Conservation (phyloP, 1,284 basidiomycete genomes). For the Xanthoconium separans region DNA sequence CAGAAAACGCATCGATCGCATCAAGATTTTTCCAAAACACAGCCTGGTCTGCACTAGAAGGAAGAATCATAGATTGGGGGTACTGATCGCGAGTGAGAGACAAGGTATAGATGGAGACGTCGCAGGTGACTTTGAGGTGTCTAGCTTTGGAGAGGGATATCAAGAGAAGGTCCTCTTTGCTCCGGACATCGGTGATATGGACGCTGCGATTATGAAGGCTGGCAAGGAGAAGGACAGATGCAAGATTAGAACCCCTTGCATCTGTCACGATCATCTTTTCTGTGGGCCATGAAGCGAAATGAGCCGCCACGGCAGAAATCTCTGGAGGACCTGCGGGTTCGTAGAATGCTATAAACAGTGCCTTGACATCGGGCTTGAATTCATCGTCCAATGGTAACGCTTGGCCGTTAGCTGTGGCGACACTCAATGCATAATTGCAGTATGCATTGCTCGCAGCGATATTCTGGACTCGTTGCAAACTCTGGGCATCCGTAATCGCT, state of each 20-base stretch:
- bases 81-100: slow-evolving; percentile 86
- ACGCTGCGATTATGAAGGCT: slow-evolving; percentile 89
- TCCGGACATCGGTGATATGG: slow-evolving; percentile 93
- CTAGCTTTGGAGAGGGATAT: slow-evolving; percentile 96
- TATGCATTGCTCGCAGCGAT: slow-evolving; percentile 67
- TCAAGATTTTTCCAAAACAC: slow-evolving; percentile 88
- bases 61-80: slow-evolving; percentile 67
- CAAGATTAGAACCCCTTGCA: slow-evolving; percentile 89
- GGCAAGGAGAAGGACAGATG: slow-evolving; percentile 90
- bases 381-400: slow-evolving; percentile 70
- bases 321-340: slow-evolving; percentile 47
- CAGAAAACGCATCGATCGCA: slow-evolving; percentile 89
- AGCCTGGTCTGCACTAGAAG: slow-evolving; percentile 77
- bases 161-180: slow-evolving; percentile 84
- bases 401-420: slow-evolving; percentile 76
- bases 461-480: slow-evolving; percentile 68
- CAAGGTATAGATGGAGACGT: slow-evolving; percentile 90
- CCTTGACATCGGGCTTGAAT: slow-evolving; percentile 74
- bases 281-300: slow-evolving; percentile 89
- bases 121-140: slow-evolving; percentile 93
- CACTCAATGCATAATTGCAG: slow-evolving; percentile 85
- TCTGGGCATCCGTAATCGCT: slow-evolving; percentile 64
- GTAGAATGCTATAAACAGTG: slow-evolving; percentile 83
- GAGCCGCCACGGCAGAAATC: slow-evolving; percentile 71
- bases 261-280: slow-evolving; percentile 95